These are phyloP conservation scores for Didymellaceae sp. DNA, from an alignment of 2,329 filamentous ascomycete genomes.

Conservation along the genomic window DNA sequence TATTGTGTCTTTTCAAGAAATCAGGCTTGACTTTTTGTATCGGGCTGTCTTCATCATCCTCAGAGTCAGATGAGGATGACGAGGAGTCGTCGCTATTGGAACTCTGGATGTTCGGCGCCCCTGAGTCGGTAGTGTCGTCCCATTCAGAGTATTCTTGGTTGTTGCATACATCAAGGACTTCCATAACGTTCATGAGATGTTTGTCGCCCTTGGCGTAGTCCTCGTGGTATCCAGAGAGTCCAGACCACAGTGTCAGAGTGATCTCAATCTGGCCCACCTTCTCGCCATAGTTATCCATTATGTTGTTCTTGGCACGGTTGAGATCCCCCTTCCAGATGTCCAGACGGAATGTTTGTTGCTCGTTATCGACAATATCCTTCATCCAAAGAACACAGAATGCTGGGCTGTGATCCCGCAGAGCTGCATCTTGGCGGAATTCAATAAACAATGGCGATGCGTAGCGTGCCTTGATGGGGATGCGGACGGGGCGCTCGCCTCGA, in stretches of 20 bases:
- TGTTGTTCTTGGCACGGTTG: slow-evolving; percentile 58
- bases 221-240: slow-evolving; percentile 66
- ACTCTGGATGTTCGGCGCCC: slow-evolving; percentile 13
- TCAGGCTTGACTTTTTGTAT: slow-evolving; percentile 29
- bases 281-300: slow-evolving; percentile 60
- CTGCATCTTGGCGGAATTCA: slow-evolving; percentile 64
- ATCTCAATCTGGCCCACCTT: slow-evolving; percentile 65
- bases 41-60: slow-evolving; percentile 30
- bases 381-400: slow-evolving; percentile 73
- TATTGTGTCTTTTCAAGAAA: slow-evolving; percentile 34
- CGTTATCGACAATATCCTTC: slow-evolving; percentile 72
- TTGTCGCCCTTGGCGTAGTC: slow-evolving; percentile 61
- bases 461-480: slow-evolving; percentile 66
- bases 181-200: slow-evolving; percentile 66
- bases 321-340: slow-evolving; percentile 72
- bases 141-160: slow-evolving; percentile 59
- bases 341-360: slow-evolving; percentile 64
- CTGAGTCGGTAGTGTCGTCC: slow-evolving; percentile 28
- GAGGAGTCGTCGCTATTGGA: slow-evolving; percentile 42
- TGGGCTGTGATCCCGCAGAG: slow-evolving; percentile 61
- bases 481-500: slow-evolving; percentile 54
- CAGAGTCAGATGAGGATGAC: slow-evolving; percentile 25
- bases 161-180: slow-evolving; percentile 67
- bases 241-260: slow-evolving; percentile 65
- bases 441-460: slow-evolving; percentile 64